A percentile compares a stretch with the other conserved stretches of the same genome.
Conservation (phyloP, 192 early-diverging fungal genomes). For the Coemansia sp. region DNA sequence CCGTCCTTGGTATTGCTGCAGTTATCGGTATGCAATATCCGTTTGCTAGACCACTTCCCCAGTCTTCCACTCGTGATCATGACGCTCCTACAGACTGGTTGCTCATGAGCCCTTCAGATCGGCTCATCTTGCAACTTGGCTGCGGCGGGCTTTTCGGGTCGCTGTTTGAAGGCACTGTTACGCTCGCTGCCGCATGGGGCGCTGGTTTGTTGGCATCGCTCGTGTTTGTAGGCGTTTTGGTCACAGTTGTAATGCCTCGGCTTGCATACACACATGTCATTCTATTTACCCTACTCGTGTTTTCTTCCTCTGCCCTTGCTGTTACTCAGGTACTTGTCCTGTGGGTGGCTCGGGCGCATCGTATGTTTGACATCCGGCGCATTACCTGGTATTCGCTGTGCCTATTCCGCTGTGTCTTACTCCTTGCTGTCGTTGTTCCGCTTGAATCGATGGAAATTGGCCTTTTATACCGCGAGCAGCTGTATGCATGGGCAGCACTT, state of each 20-base stretch:
- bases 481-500: slow-evolving; percentile 39
- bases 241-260: slow-evolving; percentile 36
- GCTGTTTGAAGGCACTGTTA: slow-evolving; percentile 21
- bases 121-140: slow-evolving; percentile 44
- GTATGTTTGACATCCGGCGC: slow-evolving; percentile 16
- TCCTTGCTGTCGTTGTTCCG: slow-evolving; percentile 37
- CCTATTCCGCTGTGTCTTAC: slow-evolving; percentile 31
- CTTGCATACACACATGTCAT: slow-evolving; percentile 44
- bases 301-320: slow-evolving; percentile 27
- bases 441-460: slow-evolving; percentile 31
- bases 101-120: slow-evolving; percentile 9
- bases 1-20: slow-evolving; percentile 19
- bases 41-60: slow-evolving; percentile 36
- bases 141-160: slow-evolving; percentile 38
- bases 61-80: background rate
- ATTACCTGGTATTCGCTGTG: slow-evolving; percentile 44
- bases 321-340: slow-evolving; percentile 25
- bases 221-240: slow-evolving; percentile 27
- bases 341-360: slow-evolving; percentile 36
- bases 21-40: slow-evolving; percentile 40
- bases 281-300: slow-evolving; percentile 32
- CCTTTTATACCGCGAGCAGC: slow-evolving; percentile 41
- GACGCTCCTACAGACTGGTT: background rate
- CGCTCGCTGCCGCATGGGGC: slow-evolving; percentile 19
- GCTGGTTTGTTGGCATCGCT: slow-evolving; percentile 30